phyloP scores from a whole-genome alignment of 257 asterid species.

The Solanum lycopersicoides region DNA sequence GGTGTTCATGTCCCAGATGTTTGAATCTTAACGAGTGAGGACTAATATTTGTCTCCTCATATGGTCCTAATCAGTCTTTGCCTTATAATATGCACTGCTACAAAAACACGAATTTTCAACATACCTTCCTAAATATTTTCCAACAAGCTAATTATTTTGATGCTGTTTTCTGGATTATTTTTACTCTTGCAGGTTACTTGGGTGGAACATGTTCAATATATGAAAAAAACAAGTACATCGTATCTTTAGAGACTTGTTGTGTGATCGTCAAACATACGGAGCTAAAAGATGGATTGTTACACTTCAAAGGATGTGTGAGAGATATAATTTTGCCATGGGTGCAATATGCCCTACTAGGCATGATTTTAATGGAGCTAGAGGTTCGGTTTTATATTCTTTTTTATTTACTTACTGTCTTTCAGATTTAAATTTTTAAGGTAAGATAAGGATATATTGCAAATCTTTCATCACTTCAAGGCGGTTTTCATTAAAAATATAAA shows the following conservation, averaged over 20 bases:
- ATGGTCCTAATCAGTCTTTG: neutral
- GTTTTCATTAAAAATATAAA: neutral
- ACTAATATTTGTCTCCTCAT: neutral
- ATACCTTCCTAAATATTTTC: neutral
- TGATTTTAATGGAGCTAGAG: conserved; percentile 27
- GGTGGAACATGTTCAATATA: conserved; percentile 76
- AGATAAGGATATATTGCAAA: neutral
- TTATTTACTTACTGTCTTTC: neutral
- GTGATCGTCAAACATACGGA: conserved; percentile 50
- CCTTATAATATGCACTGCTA: neutral
- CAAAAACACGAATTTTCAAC: neutral
- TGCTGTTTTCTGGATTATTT: neutral
- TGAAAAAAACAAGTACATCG: conserved; percentile 43
- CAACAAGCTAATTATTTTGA: neutral
- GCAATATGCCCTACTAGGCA: conserved; percentile 12
- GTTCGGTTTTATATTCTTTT: conserved; percentile 4
- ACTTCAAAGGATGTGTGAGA: conserved; percentile 57
- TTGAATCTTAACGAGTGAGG: neutral
- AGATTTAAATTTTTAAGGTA: neutral
- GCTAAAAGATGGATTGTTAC: conserved; percentile 57
- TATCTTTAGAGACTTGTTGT: conserved; percentile 45
- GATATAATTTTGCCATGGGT: conserved; percentile 35
- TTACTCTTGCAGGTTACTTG: conserved; percentile 45
- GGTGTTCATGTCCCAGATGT: neutral
- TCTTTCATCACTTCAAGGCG: neutral